Percentiles rank a stretch among this genome's conserved stretches.
Evolutionary conservation across 108 stramenopile genomes (phyloP).

Genomic region (Parmales sp.): DNA sequence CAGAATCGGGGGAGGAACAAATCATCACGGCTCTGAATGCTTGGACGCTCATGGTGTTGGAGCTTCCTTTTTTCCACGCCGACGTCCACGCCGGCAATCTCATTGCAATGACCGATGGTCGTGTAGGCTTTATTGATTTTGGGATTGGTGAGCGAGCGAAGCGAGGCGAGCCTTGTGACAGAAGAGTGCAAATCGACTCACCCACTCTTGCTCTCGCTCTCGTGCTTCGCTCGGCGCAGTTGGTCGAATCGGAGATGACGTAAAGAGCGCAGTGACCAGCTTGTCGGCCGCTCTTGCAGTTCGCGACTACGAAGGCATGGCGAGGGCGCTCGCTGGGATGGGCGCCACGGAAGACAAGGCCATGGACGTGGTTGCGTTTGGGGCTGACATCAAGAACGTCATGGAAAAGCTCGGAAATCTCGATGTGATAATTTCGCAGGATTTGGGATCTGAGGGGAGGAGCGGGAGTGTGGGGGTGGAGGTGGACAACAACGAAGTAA

Average conservation of each 20-base stretch:
- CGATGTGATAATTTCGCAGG: slow-evolving; percentile 47
- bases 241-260: slow-evolving; percentile 73
- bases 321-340: slow-evolving; percentile 71
- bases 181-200: too few relatives aligned
- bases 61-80: slow-evolving; percentile 92
- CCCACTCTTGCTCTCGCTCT: too few relatives aligned
- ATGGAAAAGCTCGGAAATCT: slow-evolving; percentile 55
- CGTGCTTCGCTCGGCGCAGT: too few relatives aligned
- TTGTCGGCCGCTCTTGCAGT: slow-evolving; percentile 58
- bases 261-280: slow-evolving; percentile 73
- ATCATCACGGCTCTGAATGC: slow-evolving; percentile 86
- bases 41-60: slow-evolving; percentile 76
- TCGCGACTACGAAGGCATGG: slow-evolving; percentile 74
- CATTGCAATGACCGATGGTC: slow-evolving; percentile 66
- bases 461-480: neutral
- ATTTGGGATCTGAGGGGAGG: neutral
- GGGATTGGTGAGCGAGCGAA: too few relatives aligned
- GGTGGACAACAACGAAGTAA: slow-evolving; percentile 77
- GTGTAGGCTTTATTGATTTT: slow-evolving; percentile 94
- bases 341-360: slow-evolving; percentile 60
- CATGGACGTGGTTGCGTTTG: slow-evolving; percentile 74
- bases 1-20: too few relatives aligned
- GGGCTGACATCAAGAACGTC: slow-evolving; percentile 68
- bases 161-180: too few relatives aligned
- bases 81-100: slow-evolving; percentile 89